Percentiles rank a stretch among this genome's conserved stretches.
These are phyloP conservation scores for Dothidotthia symphoricarpi DNA, from an alignment of 2,329 filamentous ascomycete species.

Conservation along the genomic window DNA sequence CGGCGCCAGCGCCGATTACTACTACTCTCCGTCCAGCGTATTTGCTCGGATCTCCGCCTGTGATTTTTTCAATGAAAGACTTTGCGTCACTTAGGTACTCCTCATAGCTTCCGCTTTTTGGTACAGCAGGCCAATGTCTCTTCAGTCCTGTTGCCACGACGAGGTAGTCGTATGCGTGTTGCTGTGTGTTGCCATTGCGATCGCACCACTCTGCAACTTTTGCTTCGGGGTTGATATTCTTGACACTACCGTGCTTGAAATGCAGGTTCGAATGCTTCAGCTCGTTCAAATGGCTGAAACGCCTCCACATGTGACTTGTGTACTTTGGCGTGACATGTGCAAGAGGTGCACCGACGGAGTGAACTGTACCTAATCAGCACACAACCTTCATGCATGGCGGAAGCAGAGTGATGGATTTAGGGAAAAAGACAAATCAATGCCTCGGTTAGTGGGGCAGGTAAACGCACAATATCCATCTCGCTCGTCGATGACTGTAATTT, in stretches of 20 bases:
- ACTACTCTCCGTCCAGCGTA: slow-evolving; percentile 54
- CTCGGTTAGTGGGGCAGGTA: slow-evolving; percentile 20
- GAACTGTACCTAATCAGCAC: slow-evolving; percentile 53
- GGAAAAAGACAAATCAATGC: slow-evolving; percentile 6
- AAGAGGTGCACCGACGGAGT: slow-evolving; percentile 73
- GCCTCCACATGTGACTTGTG: slow-evolving; percentile 67
- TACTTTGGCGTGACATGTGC: slow-evolving; percentile 65
- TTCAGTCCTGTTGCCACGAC: slow-evolving; percentile 68
- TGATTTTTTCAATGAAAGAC: slow-evolving; percentile 55
- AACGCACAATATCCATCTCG: slow-evolving; percentile 77
- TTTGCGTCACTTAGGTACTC: slow-evolving; percentile 63
- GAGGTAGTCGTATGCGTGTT: slow-evolving; percentile 68
- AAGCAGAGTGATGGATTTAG: slow-evolving; percentile 6
- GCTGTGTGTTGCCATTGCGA: slow-evolving; percentile 48
- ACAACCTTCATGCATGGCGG: slow-evolving; percentile 8
- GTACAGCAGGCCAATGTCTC: slow-evolving; percentile 70
- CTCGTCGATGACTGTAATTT: slow-evolving; percentile 75
- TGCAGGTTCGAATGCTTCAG: slow-evolving; percentile 62
- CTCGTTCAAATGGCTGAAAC: slow-evolving; percentile 64
- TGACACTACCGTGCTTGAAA: slow-evolving; percentile 65
- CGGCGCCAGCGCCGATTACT: slow-evolving; percentile 75
- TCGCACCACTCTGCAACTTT: slow-evolving; percentile 60
- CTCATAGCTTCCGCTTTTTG: slow-evolving; percentile 61
- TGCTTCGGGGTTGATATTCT: slow-evolving; percentile 56
- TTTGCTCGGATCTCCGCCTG: slow-evolving; percentile 26